Evolutionary conservation across 352 stramenopile genomes (phyloP).

Genomic region (Globisporangium paddicum): DNA sequence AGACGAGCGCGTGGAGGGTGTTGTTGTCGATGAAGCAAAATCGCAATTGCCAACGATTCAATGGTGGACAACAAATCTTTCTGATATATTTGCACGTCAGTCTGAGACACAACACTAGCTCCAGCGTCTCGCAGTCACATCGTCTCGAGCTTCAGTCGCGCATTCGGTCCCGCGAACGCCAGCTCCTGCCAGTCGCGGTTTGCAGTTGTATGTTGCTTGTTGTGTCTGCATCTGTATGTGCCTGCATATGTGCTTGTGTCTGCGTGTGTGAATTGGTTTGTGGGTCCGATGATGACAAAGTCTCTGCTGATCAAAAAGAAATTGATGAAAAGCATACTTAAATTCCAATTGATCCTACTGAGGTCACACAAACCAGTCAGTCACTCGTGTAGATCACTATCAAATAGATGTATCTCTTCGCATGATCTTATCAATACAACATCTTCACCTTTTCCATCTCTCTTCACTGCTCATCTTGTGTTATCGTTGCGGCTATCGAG

Average conservation of each 20-base stretch:
- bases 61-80: constrained; percentile 57
- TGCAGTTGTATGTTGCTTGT: constrained; percentile 19
- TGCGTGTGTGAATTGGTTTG: constrained; percentile 9
- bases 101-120: constrained; percentile 67
- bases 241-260: constrained; percentile 10
- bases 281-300: constrained; percentile 65
- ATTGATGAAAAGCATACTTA: constrained; percentile 61
- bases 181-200: neutral
- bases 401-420: neutral
- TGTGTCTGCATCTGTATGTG: constrained; percentile 15
- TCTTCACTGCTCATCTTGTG: neutral
- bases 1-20: constrained; percentile 6
- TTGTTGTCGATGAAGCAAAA: constrained; percentile 48
- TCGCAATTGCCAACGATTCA: constrained; percentile 44
- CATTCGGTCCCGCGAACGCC: neutral
- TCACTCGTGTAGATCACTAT: neutral
- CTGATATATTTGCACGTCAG: constrained; percentile 87
- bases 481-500: neutral
- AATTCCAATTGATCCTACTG: constrained; percentile 90
- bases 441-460: neutral
- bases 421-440: neutral
- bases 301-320: constrained; percentile 52
- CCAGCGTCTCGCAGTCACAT: too few relatives aligned
- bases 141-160: neutral
- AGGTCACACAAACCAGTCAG: constrained; percentile 34